These are phyloP conservation scores for Aegilops speltoides DNA, from an alignment of 176 grass and related monocot genomes.

Conservation along the genomic window DNA sequence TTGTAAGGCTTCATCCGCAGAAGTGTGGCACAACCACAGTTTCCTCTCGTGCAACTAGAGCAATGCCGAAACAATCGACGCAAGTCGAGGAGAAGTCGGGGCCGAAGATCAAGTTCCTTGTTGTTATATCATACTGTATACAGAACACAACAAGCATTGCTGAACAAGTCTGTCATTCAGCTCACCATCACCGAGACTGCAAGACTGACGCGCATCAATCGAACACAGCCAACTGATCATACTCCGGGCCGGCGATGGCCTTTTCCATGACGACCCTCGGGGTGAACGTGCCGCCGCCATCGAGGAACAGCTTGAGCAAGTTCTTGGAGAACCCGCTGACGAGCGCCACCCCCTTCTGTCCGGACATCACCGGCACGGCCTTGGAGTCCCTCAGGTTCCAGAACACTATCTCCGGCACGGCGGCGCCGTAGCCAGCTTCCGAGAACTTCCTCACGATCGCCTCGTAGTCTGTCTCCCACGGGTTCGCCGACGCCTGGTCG, in stretches of 20 bases:
- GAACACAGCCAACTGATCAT: conserved; percentile 47
- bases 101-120: background rate
- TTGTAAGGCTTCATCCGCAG: too few species aligned
- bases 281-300: conserved; percentile 26
- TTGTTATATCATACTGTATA: background rate
- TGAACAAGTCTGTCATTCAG: background rate
- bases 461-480: conserved; percentile 75
- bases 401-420: conserved; percentile 69
- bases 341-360: conserved; percentile 50
- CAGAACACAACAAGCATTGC: background rate
- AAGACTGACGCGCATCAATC: conserved; percentile 28
- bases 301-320: conserved; percentile 54
- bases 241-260: conserved; percentile 47
- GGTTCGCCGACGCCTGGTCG: conserved; percentile 32
- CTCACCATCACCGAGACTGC: background rate
- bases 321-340: conserved; percentile 82
- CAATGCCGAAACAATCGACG: too few species aligned
- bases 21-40: too few species aligned
- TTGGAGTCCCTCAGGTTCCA: conserved; percentile 63
- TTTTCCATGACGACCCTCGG: conserved; percentile 53
- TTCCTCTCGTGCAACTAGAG: too few species aligned
- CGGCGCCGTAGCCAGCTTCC: conserved; percentile 41
- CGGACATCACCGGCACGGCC: conserved; percentile 40
- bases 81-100: too few species aligned
- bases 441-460: conserved; percentile 53